Base-by-base conservation (phyloP, 2,329 filamentous ascomycete genomes). In the Hypoxylon sp. region DNA sequence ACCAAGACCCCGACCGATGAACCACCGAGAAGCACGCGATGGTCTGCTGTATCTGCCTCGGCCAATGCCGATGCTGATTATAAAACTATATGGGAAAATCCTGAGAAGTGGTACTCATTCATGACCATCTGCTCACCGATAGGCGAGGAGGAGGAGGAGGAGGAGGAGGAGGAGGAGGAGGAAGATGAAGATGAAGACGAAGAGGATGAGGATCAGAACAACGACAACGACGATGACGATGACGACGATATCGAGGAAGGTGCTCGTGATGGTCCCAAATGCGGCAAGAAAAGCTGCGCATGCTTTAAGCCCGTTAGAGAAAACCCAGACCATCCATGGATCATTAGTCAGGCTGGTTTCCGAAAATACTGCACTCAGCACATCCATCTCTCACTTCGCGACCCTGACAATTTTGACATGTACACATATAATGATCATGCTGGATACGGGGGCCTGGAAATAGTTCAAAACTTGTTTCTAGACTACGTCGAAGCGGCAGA, bases 371-470 rank as follows among this genome's bases (percentile, higher is more conserved):
- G 67, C 21, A 65, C 62, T 2, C 69, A 73, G 53, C 64, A 53
- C 23, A 69, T 65, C 38, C 67, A 75, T 58, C 13, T 65, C 64
- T 14, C 45, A 30, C 53, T 78, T 10, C 77, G 77, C 9, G 68
- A 74, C 52, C 81, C 79, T 1, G 82, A 84, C 51, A 65, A 65
- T 38, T 84, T 84, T 45, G 17, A 17, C 5, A 81, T 85, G 79
- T 75, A 82, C 69, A 79, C 79, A 1, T 83, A 77, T 71, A 84
- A 84, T 56, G 80, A 84, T 65, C 80, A 80, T 50, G 70, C 56
- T 4, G 74, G 63, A 2, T 83, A 82, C 48, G 83, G 82, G 1
- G 56, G 74, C 6, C 45, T 84, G 0, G 82, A 85, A 73, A 68
- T 82, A 0, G 23, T 83, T 3, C 76, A 85, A 70, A 85, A 84